Conservation (phyloP, 2,329 filamentous ascomycete species). For the Penicillium digitatum region DNA sequence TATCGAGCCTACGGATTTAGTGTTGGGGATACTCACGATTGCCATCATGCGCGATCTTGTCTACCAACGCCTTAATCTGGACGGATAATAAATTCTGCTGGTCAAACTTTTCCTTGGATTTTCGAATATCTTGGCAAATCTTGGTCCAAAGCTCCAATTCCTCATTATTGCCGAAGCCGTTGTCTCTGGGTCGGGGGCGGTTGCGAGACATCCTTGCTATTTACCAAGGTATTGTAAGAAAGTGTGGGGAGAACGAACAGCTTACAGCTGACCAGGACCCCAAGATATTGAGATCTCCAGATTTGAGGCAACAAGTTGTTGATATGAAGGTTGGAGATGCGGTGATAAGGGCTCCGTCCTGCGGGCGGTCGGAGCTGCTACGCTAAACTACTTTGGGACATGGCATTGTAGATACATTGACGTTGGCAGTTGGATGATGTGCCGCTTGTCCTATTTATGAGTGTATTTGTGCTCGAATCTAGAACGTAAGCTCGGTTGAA, state of each 20-base stretch:
- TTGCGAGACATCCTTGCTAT: constrained; percentile 39
- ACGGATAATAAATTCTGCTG: constrained; percentile 39
- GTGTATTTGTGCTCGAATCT: neutral
- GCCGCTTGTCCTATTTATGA: neutral
- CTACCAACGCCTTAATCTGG: constrained; percentile 42
- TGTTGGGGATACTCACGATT: constrained; percentile 37
- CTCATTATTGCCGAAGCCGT: constrained; percentile 44
- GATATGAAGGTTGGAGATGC: constrained; percentile 6
- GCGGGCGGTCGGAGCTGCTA: constrained; percentile 7
- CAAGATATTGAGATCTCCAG: neutral
- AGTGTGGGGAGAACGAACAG: neutral
- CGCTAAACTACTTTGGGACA: constrained; percentile 7
- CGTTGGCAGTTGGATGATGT: neutral
- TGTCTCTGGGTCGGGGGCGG: constrained; percentile 41
- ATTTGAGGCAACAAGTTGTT: neutral
- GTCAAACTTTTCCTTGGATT: constrained; percentile 45
- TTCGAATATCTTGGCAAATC: constrained; percentile 42
- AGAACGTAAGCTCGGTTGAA: too few relatives aligned
- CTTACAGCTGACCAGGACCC: neutral
- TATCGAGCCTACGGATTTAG: constrained; percentile 4
- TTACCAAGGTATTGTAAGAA: neutral
- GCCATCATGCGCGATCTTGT: constrained; percentile 43
- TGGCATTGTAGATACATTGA: neutral
- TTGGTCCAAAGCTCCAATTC: constrained; percentile 46
- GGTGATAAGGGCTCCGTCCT: constrained; percentile 3